Conservation (phyloP, 257 asterid species). For the Agastache rugosa region DNA sequence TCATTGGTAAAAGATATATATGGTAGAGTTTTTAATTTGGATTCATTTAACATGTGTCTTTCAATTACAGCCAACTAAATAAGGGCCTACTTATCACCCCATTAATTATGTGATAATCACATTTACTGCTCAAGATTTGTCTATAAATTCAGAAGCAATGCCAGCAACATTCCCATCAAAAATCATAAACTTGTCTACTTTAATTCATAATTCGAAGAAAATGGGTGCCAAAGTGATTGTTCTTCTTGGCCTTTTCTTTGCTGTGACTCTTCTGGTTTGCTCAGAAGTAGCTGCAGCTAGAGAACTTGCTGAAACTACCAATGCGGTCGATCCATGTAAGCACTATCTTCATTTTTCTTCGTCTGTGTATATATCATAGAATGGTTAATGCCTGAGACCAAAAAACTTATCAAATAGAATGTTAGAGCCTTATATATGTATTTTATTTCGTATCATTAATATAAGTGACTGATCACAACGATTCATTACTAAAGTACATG, state of each 20-base stretch:
- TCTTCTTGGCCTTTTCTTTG: conserved; percentile 33
- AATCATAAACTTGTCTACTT: background rate
- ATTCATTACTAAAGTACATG: too few relatives aligned
- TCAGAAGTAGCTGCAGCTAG: conserved; percentile 32
- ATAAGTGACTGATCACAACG: too few relatives aligned
- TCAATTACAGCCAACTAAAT: background rate
- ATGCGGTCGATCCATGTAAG: conserved; percentile 18
- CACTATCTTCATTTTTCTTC: background rate
- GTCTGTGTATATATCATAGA: too few relatives aligned
- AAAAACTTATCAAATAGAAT: too few relatives aligned
- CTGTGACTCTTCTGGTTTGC: conserved; percentile 27
- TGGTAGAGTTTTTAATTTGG: too few relatives aligned
- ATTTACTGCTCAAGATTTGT: conserved; percentile 10
- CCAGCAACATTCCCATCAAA: conserved; percentile 21
- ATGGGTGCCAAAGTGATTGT: conserved; percentile 36
- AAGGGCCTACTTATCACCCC: background rate
- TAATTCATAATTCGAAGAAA: background rate
- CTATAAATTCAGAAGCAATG: conserved; percentile 30
- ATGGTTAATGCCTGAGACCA: too few relatives aligned
- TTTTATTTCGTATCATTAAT: too few relatives aligned
- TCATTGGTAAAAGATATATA: too few relatives aligned
- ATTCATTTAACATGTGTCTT: too few relatives aligned
- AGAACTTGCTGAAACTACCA: conserved; percentile 25
- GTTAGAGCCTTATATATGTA: too few relatives aligned
- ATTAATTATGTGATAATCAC: background rate